Base-by-base conservation (phyloP, 1,284 basidiomycete genomes). In the Sanguinoderma infundibulare region DNA sequence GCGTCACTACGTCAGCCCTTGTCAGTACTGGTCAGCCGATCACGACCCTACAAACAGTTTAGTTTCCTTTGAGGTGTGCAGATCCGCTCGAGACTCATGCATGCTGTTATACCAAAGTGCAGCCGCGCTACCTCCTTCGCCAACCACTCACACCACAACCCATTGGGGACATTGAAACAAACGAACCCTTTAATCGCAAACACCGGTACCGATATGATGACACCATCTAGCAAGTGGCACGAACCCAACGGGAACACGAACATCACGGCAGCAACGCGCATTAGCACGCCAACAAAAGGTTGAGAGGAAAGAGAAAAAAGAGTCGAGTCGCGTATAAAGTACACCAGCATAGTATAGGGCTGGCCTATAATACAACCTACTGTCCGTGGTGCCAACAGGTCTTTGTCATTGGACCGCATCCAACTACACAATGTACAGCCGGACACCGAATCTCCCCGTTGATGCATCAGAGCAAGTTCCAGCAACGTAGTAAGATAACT, bases 341-440 rank as follows among this genome's bases (percentile, higher is more conserved):
- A 61, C 59, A 55, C 59, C 53, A 46, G 36, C 60, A 20, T 17
- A 30, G 53, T 54, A 32, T 12, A 46, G 12, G 24, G 55, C 52
- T 55, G 55, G 55, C 53, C 50, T 58, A 61, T 60, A 36, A 53
- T 63, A 66, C 59, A 62, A 62, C 55, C 56, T 61, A 57, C 53
- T 35, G 53, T 61, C 63, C 63, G 28, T 44, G 52, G 53, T 42
- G 60, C 60, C 62, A 58, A 61, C 57, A 57, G 60, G 51, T 54
- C 53, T 47, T 64, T 67, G 58, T 56, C 59, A 67, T 67, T 67
- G 61, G 62, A 53, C 58, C 60, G 55, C 56, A 57, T 59, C 60
- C 65, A 59, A 54, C 54, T 67, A 64, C 63, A 63, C 51, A 40
- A 56, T 59, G 59, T 64, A 64, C 53, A 64, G 65, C 59, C 36